These are phyloP conservation scores for Yamadazyma atlantica DNA, from an alignment of 1,139 yeast species.

Conservation along the genomic window DNA sequence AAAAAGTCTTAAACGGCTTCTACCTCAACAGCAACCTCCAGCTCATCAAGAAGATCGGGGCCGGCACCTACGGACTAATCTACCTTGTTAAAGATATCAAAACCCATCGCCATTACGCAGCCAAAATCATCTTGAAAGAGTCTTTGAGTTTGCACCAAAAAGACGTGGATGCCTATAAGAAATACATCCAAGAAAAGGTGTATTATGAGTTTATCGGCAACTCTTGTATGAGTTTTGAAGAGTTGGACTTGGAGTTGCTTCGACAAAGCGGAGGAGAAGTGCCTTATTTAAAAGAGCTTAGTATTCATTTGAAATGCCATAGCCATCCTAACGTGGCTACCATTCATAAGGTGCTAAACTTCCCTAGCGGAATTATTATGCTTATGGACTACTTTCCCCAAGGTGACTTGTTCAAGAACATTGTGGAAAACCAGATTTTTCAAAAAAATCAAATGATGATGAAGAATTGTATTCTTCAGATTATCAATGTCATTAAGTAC, in stretches of 20 bases:
- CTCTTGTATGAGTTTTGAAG: slow-evolving; percentile 15
- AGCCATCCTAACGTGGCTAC: slow-evolving; percentile 73
- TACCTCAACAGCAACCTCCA: slow-evolving; percentile 16
- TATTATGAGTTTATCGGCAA: slow-evolving; percentile 24
- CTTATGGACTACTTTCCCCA: slow-evolving; percentile 82
- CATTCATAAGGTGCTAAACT: slow-evolving; percentile 67
- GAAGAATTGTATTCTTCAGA: slow-evolving; percentile 72
- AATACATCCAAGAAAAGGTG: slow-evolving; percentile 29
- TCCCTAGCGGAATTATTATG: slow-evolving; percentile 53
- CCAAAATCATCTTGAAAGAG: slow-evolving; percentile 67
- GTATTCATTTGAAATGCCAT: slow-evolving; percentile 72
- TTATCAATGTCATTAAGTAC: slow-evolving; percentile 68
- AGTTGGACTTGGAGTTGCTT: slow-evolving; percentile 45
- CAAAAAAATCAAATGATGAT: slow-evolving; percentile 40
- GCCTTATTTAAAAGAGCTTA: slow-evolving; percentile 63
- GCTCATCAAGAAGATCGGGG: slow-evolving; percentile 64
- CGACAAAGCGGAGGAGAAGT: slow-evolving; percentile 41
- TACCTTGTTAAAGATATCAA: slow-evolving; percentile 62
- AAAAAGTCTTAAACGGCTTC: slow-evolving; percentile 23
- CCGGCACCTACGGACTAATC: slow-evolving; percentile 88
- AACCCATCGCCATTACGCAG: slow-evolving; percentile 59
- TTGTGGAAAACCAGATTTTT: slow-evolving; percentile 25
- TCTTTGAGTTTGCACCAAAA: slow-evolving; percentile 21
- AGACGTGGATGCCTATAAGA: slow-evolving; percentile 32
- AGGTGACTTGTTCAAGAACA: slow-evolving; percentile 80